These are phyloP conservation scores for Raphanus raphanistrum DNA, from an alignment of 345 rosid genomes.

Conservation along the genomic window DNA sequence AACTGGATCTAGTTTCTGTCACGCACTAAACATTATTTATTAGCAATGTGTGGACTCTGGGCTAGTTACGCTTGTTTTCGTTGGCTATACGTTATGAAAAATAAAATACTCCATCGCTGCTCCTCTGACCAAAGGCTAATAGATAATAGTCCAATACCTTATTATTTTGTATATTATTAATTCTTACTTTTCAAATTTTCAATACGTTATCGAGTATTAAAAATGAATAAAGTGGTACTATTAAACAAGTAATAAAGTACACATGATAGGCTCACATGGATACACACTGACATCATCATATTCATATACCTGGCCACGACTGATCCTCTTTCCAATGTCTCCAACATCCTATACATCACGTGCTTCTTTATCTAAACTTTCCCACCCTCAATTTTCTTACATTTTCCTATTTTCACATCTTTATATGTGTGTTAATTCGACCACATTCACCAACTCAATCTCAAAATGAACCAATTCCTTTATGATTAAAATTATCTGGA, in stretches of 20 bases:
- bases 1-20: constrained; percentile 31
- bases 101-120: neutral
- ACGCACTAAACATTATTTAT: constrained; percentile 13
- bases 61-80: constrained; percentile 2
- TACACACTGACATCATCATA: constrained; percentile 40
- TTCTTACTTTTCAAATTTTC: neutral
- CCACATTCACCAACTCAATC: neutral
- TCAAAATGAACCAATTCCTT: neutral
- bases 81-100: constrained; percentile 10
- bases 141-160: constrained; percentile 3
- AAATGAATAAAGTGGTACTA: neutral
- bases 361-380: constrained; percentile 6
- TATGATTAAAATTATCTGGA: neutral
- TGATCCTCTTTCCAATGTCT: constrained; percentile 39
- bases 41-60: neutral
- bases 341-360: constrained; percentile 42
- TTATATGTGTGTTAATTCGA: neutral
- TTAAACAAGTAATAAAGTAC: constrained; percentile 13
- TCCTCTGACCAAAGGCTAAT: constrained; percentile 18
- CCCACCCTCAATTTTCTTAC: neutral
- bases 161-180: neutral
- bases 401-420: neutral
- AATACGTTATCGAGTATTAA: neutral
- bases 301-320: constrained; percentile 38
- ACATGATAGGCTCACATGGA: constrained; percentile 40